Conservation (phyloP, 1,284 basidiomycete genomes). For the Moniliophthora roreri region DNA sequence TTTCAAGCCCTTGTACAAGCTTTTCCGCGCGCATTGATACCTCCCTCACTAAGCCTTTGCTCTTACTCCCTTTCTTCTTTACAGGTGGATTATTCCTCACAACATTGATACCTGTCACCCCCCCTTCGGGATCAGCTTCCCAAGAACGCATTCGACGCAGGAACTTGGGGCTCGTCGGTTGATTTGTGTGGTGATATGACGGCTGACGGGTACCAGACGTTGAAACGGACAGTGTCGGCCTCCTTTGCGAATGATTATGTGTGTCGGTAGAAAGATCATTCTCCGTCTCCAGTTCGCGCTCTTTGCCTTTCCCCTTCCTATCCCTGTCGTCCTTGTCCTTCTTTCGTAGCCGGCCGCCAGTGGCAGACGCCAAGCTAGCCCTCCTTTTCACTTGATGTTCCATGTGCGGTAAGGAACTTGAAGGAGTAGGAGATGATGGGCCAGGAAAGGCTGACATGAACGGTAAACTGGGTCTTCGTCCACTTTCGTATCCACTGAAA, state of each 20-base stretch:
- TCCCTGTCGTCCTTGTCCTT: slow-evolving; percentile 16
- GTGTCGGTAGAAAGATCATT: not conserved
- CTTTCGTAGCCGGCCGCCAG: not conserved
- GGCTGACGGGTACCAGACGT: no score
- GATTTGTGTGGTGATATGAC: not conserved
- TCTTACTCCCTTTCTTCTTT: slow-evolving; percentile 22
- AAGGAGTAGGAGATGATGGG: no score
- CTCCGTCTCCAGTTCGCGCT: slow-evolving; percentile 12
- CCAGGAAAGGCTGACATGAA: no score
- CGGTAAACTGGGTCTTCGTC: no score
- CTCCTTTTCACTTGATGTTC: no score
- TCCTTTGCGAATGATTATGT: not conserved
- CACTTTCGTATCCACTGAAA: no score
- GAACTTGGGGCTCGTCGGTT: not conserved
- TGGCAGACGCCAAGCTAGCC: no score
- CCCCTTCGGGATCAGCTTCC: slow-evolving; percentile 8
- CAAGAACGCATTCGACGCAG: slow-evolving; percentile 15
- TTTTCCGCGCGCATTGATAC: slow-evolving; percentile 36
- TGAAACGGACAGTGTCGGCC: no score
- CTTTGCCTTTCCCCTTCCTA: slow-evolving; percentile 16
- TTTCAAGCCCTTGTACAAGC: slow-evolving; percentile 42
- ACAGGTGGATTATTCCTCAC: slow-evolving; percentile 13
- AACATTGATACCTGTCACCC: slow-evolving; percentile 6
- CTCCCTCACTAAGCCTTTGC: slow-evolving; percentile 29
- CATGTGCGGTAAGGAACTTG: no score